Percentiles rank a stretch among this genome's conserved stretches.
Conservation (phyloP, 352 stramenopile species). For the Globisporangium mamillatum region DNA sequence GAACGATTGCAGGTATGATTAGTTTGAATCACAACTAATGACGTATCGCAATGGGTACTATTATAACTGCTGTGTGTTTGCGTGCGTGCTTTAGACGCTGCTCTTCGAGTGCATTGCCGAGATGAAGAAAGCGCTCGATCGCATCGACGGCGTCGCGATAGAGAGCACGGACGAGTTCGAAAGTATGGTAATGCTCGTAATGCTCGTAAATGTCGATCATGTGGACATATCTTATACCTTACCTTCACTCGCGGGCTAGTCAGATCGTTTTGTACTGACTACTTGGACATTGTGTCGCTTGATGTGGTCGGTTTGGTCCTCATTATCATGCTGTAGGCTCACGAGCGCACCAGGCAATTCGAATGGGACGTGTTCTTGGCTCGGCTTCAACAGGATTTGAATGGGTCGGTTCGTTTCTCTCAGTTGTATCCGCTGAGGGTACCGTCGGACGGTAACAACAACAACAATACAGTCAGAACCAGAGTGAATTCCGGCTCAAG, state of each 20-base stretch:
- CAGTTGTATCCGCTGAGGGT: slow-evolving; percentile 18
- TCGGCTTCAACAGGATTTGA: slow-evolving; percentile 33
- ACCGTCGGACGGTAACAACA: not conserved
- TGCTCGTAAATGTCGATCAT: too few relatives aligned
- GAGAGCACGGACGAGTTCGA: slow-evolving; percentile 29
- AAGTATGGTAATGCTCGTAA: slow-evolving; percentile 37
- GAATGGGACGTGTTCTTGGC: slow-evolving; percentile 36
- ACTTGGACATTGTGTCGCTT: not conserved
- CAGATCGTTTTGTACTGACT: not conserved
- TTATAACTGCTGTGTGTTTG: not conserved
- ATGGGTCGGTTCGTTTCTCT: slow-evolving; percentile 16
- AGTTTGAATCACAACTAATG: not conserved
- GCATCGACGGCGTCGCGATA: slow-evolving; percentile 25
- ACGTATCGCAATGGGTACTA: not conserved
- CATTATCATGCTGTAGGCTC: not conserved
- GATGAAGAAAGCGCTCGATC: slow-evolving; percentile 36
- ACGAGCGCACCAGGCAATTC: slow-evolving; percentile 17
- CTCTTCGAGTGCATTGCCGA: slow-evolving; percentile 41
- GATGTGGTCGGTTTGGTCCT: not conserved
- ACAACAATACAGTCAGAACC: not conserved
- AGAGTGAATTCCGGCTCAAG: not conserved
- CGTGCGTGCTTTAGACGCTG: slow-evolving; percentile 18
- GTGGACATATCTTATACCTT: not conserved
- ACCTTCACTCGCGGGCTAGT: not conserved
- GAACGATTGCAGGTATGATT: slow-evolving; percentile 16